Evolutionary conservation across 2,329 filamentous ascomycete genomes (phyloP), one percentile per base, ranked within the genome.

Genomic region (Aspergillus tamarii): DNA sequence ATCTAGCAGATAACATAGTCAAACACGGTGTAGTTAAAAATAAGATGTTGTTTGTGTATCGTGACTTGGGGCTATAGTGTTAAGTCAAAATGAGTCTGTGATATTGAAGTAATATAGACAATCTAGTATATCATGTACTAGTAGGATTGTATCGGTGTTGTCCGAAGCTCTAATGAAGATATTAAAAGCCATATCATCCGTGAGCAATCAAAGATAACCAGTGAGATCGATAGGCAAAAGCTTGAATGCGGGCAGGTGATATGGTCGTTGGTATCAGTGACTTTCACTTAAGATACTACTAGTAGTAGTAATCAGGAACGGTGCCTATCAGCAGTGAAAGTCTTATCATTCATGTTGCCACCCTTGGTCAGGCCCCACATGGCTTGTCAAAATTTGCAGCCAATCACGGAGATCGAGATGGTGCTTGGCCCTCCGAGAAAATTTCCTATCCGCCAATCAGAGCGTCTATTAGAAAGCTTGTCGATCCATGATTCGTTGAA

Each of bases 301-400:
- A n/a, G n/a, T n/a, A n/a, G 23, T 19, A 11, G n/a, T 10, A n/a
- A 32, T 30, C 16, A 26, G 39, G 41, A 39, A 52, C 41, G 43
- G 41, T 63, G 41, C 64, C 64, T 65, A 65, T 65, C 64, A 65
- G 16, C 57, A 58, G 39, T 19, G 45, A 32, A 53, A 36, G 23
- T 46, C 63, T 65, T 65, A 65, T 65, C 62, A 59, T 59, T 58
- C 58, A 64, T 48, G 3, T 54, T 54, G 52, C 59, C 62, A 55
- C 55, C 9, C 28, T 41, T n/a, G 39, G 39, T 10, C 4, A 2
- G 55, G 56, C 45, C 36, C 61, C 52, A 55, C 52, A 54, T 53
- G 30, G 30, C 52, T 55, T 60, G 59, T 60, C 55, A 64, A 48
- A 34, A n/a, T 14, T 30, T 21, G 21, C 6, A 28, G 26, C 62